Evolutionary conservation across 2,329 filamentous ascomycete genomes (phyloP).

Genomic region (Emergomyces africanus): DNA sequence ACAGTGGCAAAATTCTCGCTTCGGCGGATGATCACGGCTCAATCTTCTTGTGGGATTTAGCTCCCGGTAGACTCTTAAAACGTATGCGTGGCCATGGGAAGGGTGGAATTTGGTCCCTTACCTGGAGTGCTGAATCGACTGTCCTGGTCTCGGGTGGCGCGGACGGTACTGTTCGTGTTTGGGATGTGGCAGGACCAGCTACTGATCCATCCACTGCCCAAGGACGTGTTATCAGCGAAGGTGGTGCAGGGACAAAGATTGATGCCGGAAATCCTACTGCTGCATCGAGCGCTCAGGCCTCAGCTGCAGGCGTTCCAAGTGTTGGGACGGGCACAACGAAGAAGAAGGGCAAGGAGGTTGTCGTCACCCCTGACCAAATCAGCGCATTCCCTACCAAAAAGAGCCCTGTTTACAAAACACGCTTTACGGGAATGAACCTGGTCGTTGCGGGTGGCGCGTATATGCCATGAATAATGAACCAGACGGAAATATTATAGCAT

Average conservation of each 20-base stretch:
- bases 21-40: slow-evolving; percentile 79
- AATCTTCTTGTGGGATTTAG: slow-evolving; percentile 89
- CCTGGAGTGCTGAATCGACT: slow-evolving; percentile 85
- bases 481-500: not conserved
- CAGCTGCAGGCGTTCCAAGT: slow-evolving; percentile 32
- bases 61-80: slow-evolving; percentile 76
- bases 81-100: slow-evolving; percentile 88
- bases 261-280: slow-evolving; percentile 41
- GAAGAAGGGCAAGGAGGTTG: slow-evolving; percentile 83
- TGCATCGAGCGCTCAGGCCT: slow-evolving; percentile 25
- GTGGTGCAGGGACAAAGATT: slow-evolving; percentile 35
- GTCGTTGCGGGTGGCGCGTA: slow-evolving; percentile 71
- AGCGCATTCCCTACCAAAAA: slow-evolving; percentile 93
- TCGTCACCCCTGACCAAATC: slow-evolving; percentile 86
- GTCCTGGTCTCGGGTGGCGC: slow-evolving; percentile 83
- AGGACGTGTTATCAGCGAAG: slow-evolving; percentile 40
- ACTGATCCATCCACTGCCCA: slow-evolving; percentile 46
- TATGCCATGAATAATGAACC: slow-evolving; percentile 34
- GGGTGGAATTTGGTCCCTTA: slow-evolving; percentile 84
- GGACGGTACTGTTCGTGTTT: slow-evolving; percentile 84
- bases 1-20: slow-evolving; percentile 80
- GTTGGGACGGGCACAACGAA: slow-evolving; percentile 21
- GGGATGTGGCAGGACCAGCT: slow-evolving; percentile 70
- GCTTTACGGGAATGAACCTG: slow-evolving; percentile 91
- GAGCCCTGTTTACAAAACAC: slow-evolving; percentile 82